Conservation (phyloP, 441 rosid species). For the Adansonia gregorii region DNA sequence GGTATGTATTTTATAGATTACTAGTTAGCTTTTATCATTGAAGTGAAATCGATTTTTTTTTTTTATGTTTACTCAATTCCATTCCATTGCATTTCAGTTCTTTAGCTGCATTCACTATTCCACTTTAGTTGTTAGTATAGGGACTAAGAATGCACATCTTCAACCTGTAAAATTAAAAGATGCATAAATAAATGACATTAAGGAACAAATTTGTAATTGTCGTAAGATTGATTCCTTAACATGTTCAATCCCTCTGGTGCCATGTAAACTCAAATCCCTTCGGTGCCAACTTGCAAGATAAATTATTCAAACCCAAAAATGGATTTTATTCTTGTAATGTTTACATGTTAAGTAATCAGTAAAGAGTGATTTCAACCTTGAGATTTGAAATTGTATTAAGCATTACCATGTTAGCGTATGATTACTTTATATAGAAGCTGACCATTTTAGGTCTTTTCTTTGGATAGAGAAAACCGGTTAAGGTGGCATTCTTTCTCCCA, state of each 20-base stretch:
- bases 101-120: neutral
- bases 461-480: conserved; percentile 11
- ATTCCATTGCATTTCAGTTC: neutral
- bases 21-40: neutral
- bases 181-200: conserved; percentile 8
- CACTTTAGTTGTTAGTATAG: neutral
- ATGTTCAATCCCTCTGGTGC: neutral
- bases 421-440: neutral
- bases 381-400: neutral
- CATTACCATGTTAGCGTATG: neutral
- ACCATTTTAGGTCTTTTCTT: neutral
- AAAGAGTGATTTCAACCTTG: neutral
- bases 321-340: neutral
- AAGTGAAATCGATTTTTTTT: neutral
- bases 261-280: neutral
- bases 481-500: neutral
- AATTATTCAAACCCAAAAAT: neutral
- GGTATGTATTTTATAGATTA: neutral
- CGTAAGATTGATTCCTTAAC: neutral
- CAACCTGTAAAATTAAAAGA: neutral
- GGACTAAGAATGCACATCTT: neutral
- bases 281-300: neutral
- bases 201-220: neutral
- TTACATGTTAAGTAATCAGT: too few species aligned
- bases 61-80: neutral